Evolutionary conservation across 768 basidiomycete genomes (phyloP).

Genomic region (Suillus subalutaceus): DNA sequence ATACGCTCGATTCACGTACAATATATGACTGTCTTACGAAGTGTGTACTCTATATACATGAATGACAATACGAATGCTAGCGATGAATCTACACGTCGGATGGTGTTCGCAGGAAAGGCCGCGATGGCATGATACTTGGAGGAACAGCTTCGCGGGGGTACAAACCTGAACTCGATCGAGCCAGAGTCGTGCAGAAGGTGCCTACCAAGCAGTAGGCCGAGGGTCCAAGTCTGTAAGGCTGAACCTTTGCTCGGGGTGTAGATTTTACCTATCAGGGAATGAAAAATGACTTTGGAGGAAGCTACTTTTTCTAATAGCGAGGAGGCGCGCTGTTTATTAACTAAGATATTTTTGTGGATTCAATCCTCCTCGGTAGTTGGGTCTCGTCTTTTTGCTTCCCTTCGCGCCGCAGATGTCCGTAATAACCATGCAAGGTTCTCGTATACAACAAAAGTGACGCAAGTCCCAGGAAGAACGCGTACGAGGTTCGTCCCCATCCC

Average conservation of each 20-base stretch:
- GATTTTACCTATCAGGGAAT: too few relatives aligned
- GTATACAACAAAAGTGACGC: constrained; percentile 97
- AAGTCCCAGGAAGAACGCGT: constrained; percentile 94
- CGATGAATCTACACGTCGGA: too few relatives aligned
- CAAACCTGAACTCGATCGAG: too few relatives aligned
- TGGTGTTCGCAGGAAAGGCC: neutral
- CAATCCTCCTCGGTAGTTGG: neutral
- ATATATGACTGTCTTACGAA: neutral
- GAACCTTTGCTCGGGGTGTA: too few relatives aligned
- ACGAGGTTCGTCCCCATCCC: constrained; percentile 94
- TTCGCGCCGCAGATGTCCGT: constrained; percentile 61
- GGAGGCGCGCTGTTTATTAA: neutral
- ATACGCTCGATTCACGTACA: neutral
- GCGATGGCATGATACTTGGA: neutral
- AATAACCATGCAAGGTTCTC: constrained; percentile 89
- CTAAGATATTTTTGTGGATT: neutral
- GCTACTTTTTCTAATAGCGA: neutral
- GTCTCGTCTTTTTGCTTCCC: constrained; percentile 33
- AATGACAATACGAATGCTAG: neutral
- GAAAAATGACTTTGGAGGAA: neutral
- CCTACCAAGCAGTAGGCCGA: too few relatives aligned
- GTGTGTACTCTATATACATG: neutral
- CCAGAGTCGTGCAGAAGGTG: too few relatives aligned
- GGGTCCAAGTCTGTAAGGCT: too few relatives aligned
- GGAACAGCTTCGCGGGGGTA: too few relatives aligned